phyloP scores from a whole-genome alignment of 768 basidiomycete genomes.

The Pulveroboletus sp. region DNA sequence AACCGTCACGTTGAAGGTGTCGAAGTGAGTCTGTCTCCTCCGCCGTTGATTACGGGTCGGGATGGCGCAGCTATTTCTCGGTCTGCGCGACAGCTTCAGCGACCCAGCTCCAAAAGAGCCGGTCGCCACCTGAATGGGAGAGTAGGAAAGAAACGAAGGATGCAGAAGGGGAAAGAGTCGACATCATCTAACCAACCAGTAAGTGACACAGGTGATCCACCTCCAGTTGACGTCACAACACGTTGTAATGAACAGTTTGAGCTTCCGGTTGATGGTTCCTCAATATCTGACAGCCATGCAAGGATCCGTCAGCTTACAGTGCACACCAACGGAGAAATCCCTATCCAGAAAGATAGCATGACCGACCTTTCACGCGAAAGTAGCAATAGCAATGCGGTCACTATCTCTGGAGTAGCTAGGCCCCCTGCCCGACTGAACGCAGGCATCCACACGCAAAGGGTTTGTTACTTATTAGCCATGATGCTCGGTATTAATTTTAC shows the following conservation, averaged over 20 bases:
- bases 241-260: slow-evolving; percentile 4
- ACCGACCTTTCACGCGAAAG: neutral
- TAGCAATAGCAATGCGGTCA: neutral
- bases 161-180: slow-evolving; percentile 6
- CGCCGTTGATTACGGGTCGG: neutral
- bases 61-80: neutral
- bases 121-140: neutral
- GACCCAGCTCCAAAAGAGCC: neutral
- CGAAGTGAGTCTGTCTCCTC: neutral
- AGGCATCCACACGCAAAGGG: slow-evolving; percentile 27
- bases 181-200: neutral
- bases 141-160: slow-evolving; percentile 15
- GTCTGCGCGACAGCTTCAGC: neutral
- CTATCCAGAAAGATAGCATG: neutral
- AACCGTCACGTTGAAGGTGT: neutral
- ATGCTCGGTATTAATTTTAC: neutral
- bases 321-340: neutral
- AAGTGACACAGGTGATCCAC: neutral
- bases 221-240: neutral
- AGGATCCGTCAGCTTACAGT: neutral
- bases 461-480: slow-evolving; percentile 8
- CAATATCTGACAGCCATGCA: neutral
- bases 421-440: slow-evolving; percentile 9
- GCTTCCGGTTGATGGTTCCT: neutral
- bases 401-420: neutral